Percentiles rank a stretch among this genome's conserved stretches.
Evolutionary conservation across 306 rosid species (phyloP).

Genomic region (Hippophae gyantsensis): DNA sequence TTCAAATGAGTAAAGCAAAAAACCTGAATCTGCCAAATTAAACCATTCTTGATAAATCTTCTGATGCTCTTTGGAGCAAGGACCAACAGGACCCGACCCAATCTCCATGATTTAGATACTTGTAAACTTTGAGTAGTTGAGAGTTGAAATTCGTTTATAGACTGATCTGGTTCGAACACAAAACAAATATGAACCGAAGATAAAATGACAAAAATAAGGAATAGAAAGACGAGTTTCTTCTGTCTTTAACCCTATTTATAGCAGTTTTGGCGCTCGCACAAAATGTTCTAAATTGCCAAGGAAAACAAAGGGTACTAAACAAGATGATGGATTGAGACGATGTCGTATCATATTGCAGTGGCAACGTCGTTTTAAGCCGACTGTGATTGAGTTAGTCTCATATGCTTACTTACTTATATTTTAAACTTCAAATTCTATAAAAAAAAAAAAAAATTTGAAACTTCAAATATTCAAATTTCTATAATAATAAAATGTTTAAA

Average conservation of each 20-base stretch:
- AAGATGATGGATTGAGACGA: no score
- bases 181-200: no score
- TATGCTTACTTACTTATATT: no score
- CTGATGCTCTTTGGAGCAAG: slow-evolving; percentile 48
- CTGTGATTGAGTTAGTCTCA: no score
- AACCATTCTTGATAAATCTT: slow-evolving; percentile 76
- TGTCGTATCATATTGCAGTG: no score
- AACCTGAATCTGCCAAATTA: slow-evolving; percentile 76
- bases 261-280: slow-evolving; percentile 27
- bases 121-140: not conserved
- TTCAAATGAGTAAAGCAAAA: not conserved
- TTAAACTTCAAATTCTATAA: no score
- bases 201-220: not conserved
- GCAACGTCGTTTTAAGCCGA: no score
- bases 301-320: not conserved
- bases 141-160: not conserved
- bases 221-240: not conserved
- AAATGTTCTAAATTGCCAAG: not conserved
- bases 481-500: no score
- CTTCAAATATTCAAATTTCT: no score
- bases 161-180: no score
- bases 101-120: slow-evolving; percentile 39
- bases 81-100: slow-evolving; percentile 24
- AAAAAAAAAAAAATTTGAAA: no score
- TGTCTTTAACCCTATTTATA: not conserved